Evolutionary conservation across 2,329 filamentous ascomycete genomes (phyloP), one percentile per base, ranked within the genome.

Genomic region (Pyrenophora seminiperda): DNA sequence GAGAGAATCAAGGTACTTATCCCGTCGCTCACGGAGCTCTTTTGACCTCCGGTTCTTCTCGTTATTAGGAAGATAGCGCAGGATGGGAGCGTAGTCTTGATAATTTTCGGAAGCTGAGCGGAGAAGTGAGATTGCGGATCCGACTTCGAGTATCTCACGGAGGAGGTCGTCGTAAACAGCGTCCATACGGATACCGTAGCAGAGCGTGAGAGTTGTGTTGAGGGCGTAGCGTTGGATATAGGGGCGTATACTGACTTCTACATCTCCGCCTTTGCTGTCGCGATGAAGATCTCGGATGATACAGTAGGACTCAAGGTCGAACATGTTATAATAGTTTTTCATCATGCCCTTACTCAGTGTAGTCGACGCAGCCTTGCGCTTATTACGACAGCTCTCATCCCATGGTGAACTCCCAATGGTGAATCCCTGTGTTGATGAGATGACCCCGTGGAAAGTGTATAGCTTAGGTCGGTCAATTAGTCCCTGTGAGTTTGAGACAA

Each of bases 171-270:
- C 81, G 54, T 80, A 81, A 0, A 81, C 77, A 4, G 68, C 73
- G 58, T 82, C 79, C 79, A 83, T 82, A 1, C 80, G 75, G 31
- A 81, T 81, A 0, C 79, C 80, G 42, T 82, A 82, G 58, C 78
- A 81, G 1, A 82, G 72, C 0, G 79, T 83, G 14, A 83, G 64
- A 0, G 79, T 82, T 0, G 79, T 82, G 63, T 82, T 82, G 7
- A 82, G 69, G 0, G 79, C 79, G 61, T 77, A 82, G 11, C 80
- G 71, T 54, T 82, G 79, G 24, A 82, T 77, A 50, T 81, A 82
- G 0, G 78, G 78, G 4, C 79, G 68, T 2, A 81, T 65, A 37
- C 73, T 74, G 41, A 81, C 71, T 55, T 80, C 78, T 0, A 74
- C 46, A 4, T 68, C 66, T 2, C 75, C 76, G 19, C 71, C 65